A percentile compares a stretch with the other conserved stretches of the same genome.
Evolutionary conservation across 768 basidiomycete species (phyloP).

Genomic region (Tephrocybe sp.): DNA sequence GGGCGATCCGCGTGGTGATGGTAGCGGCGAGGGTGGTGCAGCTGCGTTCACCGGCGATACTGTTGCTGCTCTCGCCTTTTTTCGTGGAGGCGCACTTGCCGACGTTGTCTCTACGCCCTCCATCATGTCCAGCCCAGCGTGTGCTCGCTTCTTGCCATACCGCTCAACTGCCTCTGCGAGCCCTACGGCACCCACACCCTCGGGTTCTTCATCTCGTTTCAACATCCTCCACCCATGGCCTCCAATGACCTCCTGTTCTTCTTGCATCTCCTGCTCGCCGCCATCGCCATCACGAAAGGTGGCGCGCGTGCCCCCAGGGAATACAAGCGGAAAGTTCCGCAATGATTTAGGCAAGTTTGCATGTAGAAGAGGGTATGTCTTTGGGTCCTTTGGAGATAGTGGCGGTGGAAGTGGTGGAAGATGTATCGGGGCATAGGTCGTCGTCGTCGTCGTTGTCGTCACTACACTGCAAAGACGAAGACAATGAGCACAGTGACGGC

Average conservation of each 20-base stretch:
- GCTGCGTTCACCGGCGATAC: constrained; percentile 70
- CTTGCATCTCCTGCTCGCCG: constrained; percentile 66
- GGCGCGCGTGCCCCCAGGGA: constrained; percentile 79
- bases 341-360: constrained; percentile 73
- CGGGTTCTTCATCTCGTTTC: constrained; percentile 58
- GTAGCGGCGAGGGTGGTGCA: constrained; percentile 81
- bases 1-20: constrained; percentile 85
- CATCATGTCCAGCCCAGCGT: constrained; percentile 55
- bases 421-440: constrained; percentile 86
- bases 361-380: constrained; percentile 76
- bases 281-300: constrained; percentile 74
- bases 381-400: constrained; percentile 71
- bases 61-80: constrained; percentile 70
- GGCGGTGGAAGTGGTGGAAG: constrained; percentile 74
- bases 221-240: constrained; percentile 80
- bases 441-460: constrained; percentile 90
- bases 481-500: constrained; percentile 22
- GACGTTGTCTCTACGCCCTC: constrained; percentile 46
- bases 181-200: constrained; percentile 53
- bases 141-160: constrained; percentile 83
- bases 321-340: constrained; percentile 73
- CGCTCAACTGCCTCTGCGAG: constrained; percentile 83
- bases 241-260: constrained; percentile 63
- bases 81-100: constrained; percentile 64
- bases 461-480: constrained; percentile 57